Percentiles rank a stretch among this genome's conserved stretches.
phyloP scores from a whole-genome alignment of 2,329 filamentous ascomycete species.

The Aurifilum marmelostoma region DNA sequence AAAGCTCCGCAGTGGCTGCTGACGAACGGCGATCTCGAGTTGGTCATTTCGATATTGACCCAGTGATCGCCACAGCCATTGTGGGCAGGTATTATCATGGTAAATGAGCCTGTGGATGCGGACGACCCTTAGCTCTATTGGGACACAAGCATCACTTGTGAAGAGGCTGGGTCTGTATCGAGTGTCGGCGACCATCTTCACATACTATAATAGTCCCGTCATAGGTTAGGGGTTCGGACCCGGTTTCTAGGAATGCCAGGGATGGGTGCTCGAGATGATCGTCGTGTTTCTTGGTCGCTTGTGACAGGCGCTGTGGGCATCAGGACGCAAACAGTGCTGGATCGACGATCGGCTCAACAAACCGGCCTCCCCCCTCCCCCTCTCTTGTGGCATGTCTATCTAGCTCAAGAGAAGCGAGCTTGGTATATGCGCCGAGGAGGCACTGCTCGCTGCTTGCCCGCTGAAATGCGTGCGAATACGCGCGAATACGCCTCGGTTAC shows the following conservation, averaged over 20 bases:
- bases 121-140: neutral
- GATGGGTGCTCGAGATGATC: neutral
- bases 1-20: neutral
- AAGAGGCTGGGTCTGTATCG: neutral
- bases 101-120: conserved; percentile 10
- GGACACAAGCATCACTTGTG: neutral
- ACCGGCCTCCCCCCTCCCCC: neutral
- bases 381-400: neutral
- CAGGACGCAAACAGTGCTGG: neutral
- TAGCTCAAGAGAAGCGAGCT: neutral
- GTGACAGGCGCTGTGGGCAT: neutral
- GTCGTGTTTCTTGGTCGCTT: neutral
- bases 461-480: neutral
- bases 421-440: neutral
- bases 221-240: neutral
- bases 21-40: conserved; percentile 2
- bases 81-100: neutral
- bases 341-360: neutral
- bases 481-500: neutral
- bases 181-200: neutral
- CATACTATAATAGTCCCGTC: neutral
- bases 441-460: neutral
- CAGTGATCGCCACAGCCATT: conserved; percentile 8
- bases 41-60: conserved; percentile 8
- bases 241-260: neutral